Percentiles rank a stretch among this genome's conserved stretches.
Conservation (phyloP, 208 protist genomes). For the Leishmania guyanensis region DNA sequence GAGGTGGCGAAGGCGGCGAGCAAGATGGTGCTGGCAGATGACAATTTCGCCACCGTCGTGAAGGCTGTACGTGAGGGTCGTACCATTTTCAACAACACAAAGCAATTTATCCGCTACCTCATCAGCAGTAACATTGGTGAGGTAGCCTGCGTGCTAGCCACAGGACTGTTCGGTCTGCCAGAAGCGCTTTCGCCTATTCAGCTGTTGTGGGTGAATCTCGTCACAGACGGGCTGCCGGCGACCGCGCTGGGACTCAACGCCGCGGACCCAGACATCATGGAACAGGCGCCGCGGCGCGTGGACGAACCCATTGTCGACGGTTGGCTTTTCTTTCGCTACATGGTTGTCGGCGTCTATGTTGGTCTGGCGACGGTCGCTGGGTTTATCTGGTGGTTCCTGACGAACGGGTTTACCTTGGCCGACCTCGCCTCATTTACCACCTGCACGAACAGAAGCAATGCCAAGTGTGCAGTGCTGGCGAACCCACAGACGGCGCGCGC, state of each 20-base stretch:
- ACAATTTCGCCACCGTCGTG: constrained; percentile 98
- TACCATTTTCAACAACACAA: constrained; percentile 97
- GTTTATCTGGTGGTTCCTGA: constrained; percentile 88
- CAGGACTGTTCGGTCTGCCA: constrained; percentile 90
- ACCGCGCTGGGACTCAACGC: constrained; percentile 96
- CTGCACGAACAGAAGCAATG: constrained; percentile 57
- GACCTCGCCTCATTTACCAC: constrained; percentile 63
- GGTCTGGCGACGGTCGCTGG: constrained; percentile 81
- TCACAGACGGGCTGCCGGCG: constrained; percentile 98
- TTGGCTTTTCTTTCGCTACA: constrained; percentile 84
- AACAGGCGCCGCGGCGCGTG: constrained; percentile 78
- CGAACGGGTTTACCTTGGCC: constrained; percentile 70
- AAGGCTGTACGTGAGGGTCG: constrained; percentile 95
- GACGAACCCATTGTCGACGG: constrained; percentile 90
- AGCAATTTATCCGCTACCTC: constrained; percentile 98
- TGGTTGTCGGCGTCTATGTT: constrained; percentile 84
- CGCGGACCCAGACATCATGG: constrained; percentile 90
- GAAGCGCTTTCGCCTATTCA: constrained; percentile 96
- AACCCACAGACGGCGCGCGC: constrained; percentile 79
- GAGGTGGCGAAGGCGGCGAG: constrained; percentile 97
- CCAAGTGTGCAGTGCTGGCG: constrained; percentile 52
- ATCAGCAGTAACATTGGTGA: constrained; percentile 98
- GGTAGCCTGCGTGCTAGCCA: constrained; percentile 88
- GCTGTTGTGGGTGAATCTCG: constrained; percentile 99
- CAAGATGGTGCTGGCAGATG: constrained; percentile 96